A percentile compares a stretch with the other conserved stretches of the same genome.
phyloP scores from a whole-genome alignment of 495 filamentous ascomycete species.

The Penicillium psychrofluorescens region DNA sequence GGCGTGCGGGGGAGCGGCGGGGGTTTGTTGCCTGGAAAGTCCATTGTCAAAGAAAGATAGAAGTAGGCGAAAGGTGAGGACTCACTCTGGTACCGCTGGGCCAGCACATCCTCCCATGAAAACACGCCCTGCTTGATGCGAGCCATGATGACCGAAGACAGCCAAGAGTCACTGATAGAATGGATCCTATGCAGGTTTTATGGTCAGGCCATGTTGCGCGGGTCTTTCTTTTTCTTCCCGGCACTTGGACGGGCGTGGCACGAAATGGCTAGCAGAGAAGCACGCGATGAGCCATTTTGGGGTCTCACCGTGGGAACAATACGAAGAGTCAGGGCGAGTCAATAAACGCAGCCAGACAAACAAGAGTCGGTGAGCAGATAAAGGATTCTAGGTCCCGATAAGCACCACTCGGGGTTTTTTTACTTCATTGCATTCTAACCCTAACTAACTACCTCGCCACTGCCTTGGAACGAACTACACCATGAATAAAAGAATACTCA shows the following conservation, averaged over 20 bases:
- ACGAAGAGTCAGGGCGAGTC: neutral
- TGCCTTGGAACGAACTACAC: too few species aligned
- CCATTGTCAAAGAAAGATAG: neutral
- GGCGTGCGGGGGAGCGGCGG: conserved; percentile 18
- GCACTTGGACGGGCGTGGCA: conserved; percentile 7
- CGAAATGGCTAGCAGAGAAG: neutral
- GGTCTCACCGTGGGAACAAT: too few species aligned
- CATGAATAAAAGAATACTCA: too few species aligned
- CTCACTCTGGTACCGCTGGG: conserved; percentile 40
- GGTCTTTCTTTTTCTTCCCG: neutral
- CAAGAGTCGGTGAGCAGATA: conserved; percentile 7
- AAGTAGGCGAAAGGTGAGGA: neutral
- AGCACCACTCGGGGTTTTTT: too few species aligned
- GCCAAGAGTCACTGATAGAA: too few species aligned
- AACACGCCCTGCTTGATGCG: conserved; percentile 36
- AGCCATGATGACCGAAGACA: conserved; percentile 18
- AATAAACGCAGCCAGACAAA: neutral
- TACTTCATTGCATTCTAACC: too few species aligned
- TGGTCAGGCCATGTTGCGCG: too few species aligned
- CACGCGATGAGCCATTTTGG: neutral
- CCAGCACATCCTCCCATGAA: conserved; percentile 42
- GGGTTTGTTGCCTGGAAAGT: conserved; percentile 30
- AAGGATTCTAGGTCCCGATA: too few species aligned
- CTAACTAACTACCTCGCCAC: too few species aligned
- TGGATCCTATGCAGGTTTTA: too few species aligned